Evolutionary conservation across 2,329 filamentous ascomycete genomes (phyloP).

Genomic region (Triangularia setosa): DNA sequence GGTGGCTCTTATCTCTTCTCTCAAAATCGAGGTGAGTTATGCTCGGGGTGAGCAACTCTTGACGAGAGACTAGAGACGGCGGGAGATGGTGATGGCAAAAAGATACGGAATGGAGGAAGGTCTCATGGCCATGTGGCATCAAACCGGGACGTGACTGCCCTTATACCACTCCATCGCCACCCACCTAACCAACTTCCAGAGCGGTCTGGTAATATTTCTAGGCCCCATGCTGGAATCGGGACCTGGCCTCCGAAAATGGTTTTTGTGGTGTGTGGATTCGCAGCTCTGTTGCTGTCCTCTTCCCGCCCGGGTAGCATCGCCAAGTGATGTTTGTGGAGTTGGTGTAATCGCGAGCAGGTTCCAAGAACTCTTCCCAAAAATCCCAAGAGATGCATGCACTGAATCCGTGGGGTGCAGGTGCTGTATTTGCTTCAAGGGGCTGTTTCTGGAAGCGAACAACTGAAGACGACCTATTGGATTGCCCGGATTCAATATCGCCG

Average conservation of each 20-base stretch:
- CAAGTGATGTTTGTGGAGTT: not conserved
- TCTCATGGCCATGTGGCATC: not conserved
- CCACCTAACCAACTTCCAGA: no score
- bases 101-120: not conserved
- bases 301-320: not conserved
- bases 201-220: not conserved
- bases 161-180: not conserved
- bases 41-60: not conserved
- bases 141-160: not conserved
- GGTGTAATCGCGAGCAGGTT: not conserved
- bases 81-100: not conserved
- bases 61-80: not conserved
- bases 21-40: not conserved
- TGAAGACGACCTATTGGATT: not conserved
- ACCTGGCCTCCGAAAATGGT: constrained; percentile 4
- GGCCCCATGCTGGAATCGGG: not conserved
- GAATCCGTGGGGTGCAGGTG: not conserved
- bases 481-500: not conserved
- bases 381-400: not conserved
- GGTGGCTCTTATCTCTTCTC: not conserved
- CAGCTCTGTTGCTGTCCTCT: not conserved
- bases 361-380: not conserved
- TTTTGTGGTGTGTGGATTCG: not conserved
- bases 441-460: not conserved
- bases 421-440: not conserved